Conservation (phyloP, 352 stramenopile species). For the Phytopythium sindhum region DNA sequence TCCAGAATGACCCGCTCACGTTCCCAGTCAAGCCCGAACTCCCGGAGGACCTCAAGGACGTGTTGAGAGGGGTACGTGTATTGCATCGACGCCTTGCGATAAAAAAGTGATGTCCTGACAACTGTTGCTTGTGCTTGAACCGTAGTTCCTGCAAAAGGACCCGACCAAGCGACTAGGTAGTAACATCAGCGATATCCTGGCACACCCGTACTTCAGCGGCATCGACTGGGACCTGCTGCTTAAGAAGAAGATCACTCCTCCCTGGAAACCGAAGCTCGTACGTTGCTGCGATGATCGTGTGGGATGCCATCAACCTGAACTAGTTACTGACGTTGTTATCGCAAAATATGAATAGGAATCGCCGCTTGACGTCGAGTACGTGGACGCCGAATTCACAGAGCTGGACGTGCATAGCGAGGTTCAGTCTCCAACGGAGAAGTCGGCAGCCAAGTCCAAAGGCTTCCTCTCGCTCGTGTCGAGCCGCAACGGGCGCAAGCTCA, state of each 20-base stretch:
- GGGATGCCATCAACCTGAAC: not conserved
- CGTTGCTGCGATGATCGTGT: not conserved
- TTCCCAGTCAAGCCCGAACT: constrained; percentile 78
- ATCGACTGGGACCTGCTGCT: constrained; percentile 87
- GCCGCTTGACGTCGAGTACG: constrained; percentile 82
- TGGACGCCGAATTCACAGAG: constrained; percentile 85
- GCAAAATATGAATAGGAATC: constrained; percentile 35
- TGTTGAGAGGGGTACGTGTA: constrained; percentile 56
- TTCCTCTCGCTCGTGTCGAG: constrained; percentile 81
- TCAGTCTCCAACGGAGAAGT: constrained; percentile 83
- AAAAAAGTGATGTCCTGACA: not conserved
- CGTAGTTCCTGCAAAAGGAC: constrained; percentile 85
- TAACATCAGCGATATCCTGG: constrained; percentile 84
- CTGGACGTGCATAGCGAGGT: constrained; percentile 80
- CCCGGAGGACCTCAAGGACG: constrained; percentile 70
- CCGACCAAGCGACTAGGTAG: constrained; percentile 82
- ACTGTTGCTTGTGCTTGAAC: not conserved
- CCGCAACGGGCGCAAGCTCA: constrained; percentile 57
- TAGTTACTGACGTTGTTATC: not conserved
- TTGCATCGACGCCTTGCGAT: not conserved
- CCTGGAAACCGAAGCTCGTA: constrained; percentile 84
- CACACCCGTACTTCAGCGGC: constrained; percentile 72
- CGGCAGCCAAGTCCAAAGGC: constrained; percentile 64
- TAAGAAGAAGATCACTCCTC: constrained; percentile 78
- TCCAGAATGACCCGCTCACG: constrained; percentile 80